Conservation (phyloP, 352 stramenopile genomes). For the Globisporangium takayamanum region DNA sequence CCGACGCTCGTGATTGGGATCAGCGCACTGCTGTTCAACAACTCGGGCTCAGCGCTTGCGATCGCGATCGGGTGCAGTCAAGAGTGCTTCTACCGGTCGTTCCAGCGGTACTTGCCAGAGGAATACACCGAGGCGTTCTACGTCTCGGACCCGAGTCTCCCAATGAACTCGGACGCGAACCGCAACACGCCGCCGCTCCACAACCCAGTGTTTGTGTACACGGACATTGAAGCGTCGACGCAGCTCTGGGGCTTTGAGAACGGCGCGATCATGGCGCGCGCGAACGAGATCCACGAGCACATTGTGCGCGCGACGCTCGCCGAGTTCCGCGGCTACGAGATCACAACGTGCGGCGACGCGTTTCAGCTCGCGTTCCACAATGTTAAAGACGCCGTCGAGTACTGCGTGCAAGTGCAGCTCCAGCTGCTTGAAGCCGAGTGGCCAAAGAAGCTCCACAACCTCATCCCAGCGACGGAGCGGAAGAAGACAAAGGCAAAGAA, state of each 20-base stretch:
- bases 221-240: slow-evolving; percentile 57
- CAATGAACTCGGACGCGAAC: slow-evolving; percentile 13
- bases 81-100: slow-evolving; percentile 34
- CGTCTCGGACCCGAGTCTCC: slow-evolving; percentile 30
- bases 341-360: slow-evolving; percentile 46
- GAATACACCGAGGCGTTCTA: slow-evolving; percentile 42
- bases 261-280: slow-evolving; percentile 31
- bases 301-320: slow-evolving; percentile 32
- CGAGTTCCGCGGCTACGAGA: slow-evolving; percentile 45
- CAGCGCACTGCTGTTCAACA: slow-evolving; percentile 38
- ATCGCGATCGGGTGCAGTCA: slow-evolving; percentile 45
- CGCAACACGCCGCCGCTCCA: slow-evolving; percentile 18
- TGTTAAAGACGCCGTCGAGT: slow-evolving; percentile 47
- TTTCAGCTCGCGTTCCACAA: slow-evolving; percentile 61
- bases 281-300: slow-evolving; percentile 51
- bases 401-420: slow-evolving; percentile 46
- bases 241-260: slow-evolving; percentile 35
- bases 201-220: slow-evolving; percentile 62
- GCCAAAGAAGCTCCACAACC: slow-evolving; percentile 40
- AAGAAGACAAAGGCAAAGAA: slow-evolving; percentile 35
- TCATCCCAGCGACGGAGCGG: slow-evolving; percentile 22
- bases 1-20: slow-evolving; percentile 26
- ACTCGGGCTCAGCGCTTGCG: slow-evolving; percentile 31
- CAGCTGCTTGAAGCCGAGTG: slow-evolving; percentile 31
- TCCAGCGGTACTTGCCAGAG: slow-evolving; percentile 31